phyloP scores from a whole-genome alignment of 2,329 filamentous ascomycete species.

The Penicillium sp. region DNA sequence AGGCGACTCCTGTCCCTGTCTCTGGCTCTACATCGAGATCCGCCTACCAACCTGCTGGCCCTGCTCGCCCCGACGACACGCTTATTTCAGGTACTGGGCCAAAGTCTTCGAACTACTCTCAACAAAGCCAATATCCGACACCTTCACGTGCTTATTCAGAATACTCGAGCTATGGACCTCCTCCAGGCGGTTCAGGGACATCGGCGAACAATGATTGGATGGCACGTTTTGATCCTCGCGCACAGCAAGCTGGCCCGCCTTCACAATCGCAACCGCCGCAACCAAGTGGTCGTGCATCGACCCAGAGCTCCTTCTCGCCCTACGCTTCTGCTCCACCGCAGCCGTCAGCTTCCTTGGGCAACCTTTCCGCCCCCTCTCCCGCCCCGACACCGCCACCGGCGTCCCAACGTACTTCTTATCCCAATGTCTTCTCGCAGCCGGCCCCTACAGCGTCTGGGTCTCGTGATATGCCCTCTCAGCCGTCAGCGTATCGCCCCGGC shows the following conservation, averaged over 20 bases:
- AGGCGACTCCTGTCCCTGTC: conserved; percentile 11
- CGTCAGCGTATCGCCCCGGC: conserved; percentile 21
- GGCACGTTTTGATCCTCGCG: conserved; percentile 42
- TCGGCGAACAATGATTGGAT: conserved; percentile 42
- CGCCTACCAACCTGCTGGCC: conserved; percentile 26
- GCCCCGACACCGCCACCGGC: conserved; percentile 34
- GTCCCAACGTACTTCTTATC: conserved; percentile 32
- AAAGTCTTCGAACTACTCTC: conserved; percentile 29
- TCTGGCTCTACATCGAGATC: conserved; percentile 26
- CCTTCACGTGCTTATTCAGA: conserved; percentile 34
- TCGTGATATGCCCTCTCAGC: conserved; percentile 31
- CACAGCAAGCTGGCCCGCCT: conserved; percentile 28
- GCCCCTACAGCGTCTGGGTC: conserved; percentile 26
- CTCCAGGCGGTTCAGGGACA: conserved; percentile 25
- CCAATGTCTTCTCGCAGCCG: conserved; percentile 30
- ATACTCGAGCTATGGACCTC: conserved; percentile 31
- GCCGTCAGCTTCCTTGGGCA: conserved; percentile 23
- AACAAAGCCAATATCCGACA: conserved; percentile 29
- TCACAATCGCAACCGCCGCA: conserved; percentile 23
- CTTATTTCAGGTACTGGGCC: conserved; percentile 20
- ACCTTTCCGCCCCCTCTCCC: conserved; percentile 33
- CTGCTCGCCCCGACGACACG: conserved; percentile 28
- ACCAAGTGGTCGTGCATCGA: conserved; percentile 21
- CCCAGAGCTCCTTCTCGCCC: conserved; percentile 28
- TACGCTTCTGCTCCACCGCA: conserved; percentile 29